Evolutionary conservation across 2,329 filamentous ascomycete genomes (phyloP).

Genomic region (Myrmaecium sp.): DNA sequence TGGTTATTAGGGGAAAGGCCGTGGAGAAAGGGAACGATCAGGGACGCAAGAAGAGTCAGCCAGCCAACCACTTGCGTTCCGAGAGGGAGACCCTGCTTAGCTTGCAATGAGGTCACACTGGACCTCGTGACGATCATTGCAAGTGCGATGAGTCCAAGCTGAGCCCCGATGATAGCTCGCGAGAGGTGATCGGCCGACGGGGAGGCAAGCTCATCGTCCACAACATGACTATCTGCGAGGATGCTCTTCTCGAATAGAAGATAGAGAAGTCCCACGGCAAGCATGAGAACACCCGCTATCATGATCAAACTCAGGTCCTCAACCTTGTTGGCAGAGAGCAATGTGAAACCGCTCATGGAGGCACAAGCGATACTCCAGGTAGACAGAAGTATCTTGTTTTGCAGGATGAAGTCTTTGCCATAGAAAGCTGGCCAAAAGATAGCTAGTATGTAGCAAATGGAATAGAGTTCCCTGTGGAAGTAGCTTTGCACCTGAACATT

Average conservation of each 20-base stretch:
- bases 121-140: conserved; percentile 76
- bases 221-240: conserved; percentile 24
- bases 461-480: conserved; percentile 77
- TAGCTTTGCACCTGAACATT: conserved; percentile 66
- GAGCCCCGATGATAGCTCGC: conserved; percentile 43
- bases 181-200: conserved; percentile 30
- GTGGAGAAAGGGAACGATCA: conserved; percentile 69
- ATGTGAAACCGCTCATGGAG: conserved; percentile 78
- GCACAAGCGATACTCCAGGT: conserved; percentile 65
- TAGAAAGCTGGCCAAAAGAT: conserved; percentile 64
- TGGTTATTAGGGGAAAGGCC: conserved; percentile 64
- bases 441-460: conserved; percentile 58
- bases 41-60: conserved; percentile 56
- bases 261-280: conserved; percentile 57
- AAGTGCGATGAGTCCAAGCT: conserved; percentile 62
- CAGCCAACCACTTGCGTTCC: conserved; percentile 83
- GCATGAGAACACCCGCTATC: conserved; percentile 51
- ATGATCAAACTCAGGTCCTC: conserved; percentile 64
- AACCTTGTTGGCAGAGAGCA: conserved; percentile 71
- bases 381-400: conserved; percentile 44
- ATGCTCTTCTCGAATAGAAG: conserved; percentile 59
- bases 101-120: conserved; percentile 69
- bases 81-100: conserved; percentile 65
- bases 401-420: conserved; percentile 52
- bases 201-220: conserved; percentile 12